Evolutionary conservation across 148 eudicot genomes (phyloP).

Genomic region (Nepenthes mirabilis): DNA sequence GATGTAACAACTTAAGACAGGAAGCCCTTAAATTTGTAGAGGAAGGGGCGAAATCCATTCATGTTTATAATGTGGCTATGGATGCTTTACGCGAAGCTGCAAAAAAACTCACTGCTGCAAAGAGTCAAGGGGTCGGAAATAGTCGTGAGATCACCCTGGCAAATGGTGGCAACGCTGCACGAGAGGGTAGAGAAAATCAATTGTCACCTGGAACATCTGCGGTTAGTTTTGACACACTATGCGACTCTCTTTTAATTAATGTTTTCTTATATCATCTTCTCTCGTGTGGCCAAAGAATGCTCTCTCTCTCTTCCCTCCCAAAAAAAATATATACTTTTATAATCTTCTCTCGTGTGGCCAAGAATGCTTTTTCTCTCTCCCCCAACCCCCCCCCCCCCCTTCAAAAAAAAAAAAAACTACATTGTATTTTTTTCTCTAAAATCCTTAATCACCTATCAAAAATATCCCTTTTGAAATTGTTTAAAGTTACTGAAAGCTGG

Average conservation of each 20-base stretch:
- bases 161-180: constrained; percentile 10
- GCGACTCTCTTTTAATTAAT: not conserved
- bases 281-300: not conserved
- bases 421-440: too few species aligned
- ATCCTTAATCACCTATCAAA: too few species aligned
- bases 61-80: constrained; percentile 32
- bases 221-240: constrained; percentile 14
- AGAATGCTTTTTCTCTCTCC: not conserved
- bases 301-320: not conserved
- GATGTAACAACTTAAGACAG: constrained; percentile 21
- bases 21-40: constrained; percentile 38
- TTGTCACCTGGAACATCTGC: constrained; percentile 6
- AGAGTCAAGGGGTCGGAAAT: constrained; percentile 13
- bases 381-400: too few species aligned
- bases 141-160: constrained; percentile 7
- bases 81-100: constrained; percentile 24
- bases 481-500: too few species aligned
- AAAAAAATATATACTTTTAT: not conserved
- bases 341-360: not conserved
- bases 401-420: too few species aligned
- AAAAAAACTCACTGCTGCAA: constrained; percentile 22
- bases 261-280: not conserved
- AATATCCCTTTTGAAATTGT: too few species aligned
- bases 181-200: constrained; percentile 5
- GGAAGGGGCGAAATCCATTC: constrained; percentile 36